These are phyloP conservation scores for Rubia tinctorum DNA, from an alignment of 305 asterid species.

Conservation along the genomic window DNA sequence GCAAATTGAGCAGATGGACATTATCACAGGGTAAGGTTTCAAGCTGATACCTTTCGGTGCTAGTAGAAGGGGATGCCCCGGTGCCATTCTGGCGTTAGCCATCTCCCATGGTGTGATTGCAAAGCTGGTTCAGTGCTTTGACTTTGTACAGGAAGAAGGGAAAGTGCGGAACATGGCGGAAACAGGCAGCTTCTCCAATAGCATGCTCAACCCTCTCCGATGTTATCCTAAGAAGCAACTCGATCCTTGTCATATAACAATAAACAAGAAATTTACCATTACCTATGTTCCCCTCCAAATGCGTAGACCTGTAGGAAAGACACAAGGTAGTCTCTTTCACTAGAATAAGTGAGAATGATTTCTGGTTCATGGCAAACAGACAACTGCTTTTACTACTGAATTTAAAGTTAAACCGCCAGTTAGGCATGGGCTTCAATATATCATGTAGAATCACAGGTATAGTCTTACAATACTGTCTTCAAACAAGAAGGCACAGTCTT, in stretches of 20 bases:
- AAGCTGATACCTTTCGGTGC: conserved; percentile 29
- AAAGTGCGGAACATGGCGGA: conserved; percentile 27
- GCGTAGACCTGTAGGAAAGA: not conserved
- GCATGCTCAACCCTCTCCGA: conserved; percentile 28
- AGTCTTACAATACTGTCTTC: not conserved
- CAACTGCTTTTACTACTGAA: not conserved
- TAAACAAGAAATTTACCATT: not conserved
- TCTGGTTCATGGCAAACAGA: not conserved
- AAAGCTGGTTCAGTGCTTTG: conserved; percentile 35
- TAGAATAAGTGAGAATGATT: not conserved
- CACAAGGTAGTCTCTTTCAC: not conserved
- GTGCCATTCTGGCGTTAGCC: not conserved
- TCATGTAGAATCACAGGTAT: not conserved
- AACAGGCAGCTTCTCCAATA: conserved; percentile 19
- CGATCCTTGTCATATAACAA: not conserved
- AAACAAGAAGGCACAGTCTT: not conserved
- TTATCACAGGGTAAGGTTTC: conserved; percentile 25
- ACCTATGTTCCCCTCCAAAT: not conserved
- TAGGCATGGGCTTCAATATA: not conserved
- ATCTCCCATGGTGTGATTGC: conserved; percentile 21
- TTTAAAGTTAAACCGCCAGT: not conserved
- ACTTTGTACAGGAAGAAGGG: conserved; percentile 24
- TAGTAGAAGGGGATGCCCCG: conserved; percentile 39
- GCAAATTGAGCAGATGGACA: not conserved
- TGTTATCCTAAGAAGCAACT: conserved; percentile 22